Conservation (phyloP, 2,329 filamentous ascomycete species). For the Rugonectria rugulosa region DNA sequence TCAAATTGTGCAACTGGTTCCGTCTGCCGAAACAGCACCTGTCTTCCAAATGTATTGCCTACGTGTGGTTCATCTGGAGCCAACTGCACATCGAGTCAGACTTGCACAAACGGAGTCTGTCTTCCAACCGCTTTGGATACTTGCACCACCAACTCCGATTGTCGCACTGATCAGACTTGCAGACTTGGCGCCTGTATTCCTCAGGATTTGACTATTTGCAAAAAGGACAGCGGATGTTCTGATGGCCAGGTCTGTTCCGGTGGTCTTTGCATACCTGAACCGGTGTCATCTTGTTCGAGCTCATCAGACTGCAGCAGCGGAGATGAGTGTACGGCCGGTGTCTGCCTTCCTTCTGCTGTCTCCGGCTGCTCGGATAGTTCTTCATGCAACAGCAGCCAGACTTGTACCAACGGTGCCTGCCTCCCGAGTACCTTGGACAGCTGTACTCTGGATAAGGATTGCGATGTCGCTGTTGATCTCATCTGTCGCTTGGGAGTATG, state of each 20-base stretch:
- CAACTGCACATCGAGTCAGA: background rate
- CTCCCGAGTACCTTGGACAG: slow-evolving; percentile 1
- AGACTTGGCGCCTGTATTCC: slow-evolving; percentile 14
- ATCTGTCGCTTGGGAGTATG: slow-evolving; percentile 15
- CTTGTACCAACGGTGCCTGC: slow-evolving; percentile 5
- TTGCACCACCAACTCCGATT: background rate
- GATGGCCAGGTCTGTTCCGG: slow-evolving; percentile 5
- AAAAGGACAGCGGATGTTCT: background rate
- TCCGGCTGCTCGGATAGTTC: background rate
- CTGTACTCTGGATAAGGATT: slow-evolving; percentile 2
- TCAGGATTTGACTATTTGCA: background rate
- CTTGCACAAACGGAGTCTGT: slow-evolving; percentile 8
- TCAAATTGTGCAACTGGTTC: slow-evolving; percentile 1
- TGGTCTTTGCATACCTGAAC: slow-evolving; percentile 7
- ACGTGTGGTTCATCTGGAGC: background rate
- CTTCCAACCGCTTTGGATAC: background rate
- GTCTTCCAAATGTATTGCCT: slow-evolving; percentile 2
- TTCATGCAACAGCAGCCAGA: background rate
- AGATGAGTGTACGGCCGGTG: background rate
- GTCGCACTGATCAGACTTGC: slow-evolving; percentile 8
- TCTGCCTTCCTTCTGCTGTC: slow-evolving; percentile 10
- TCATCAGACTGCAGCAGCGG: slow-evolving; percentile 1
- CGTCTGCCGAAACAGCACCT: slow-evolving; percentile 1
- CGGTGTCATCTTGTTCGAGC: slow-evolving; percentile 1
- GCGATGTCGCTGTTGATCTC: background rate